These are phyloP conservation scores for Myxozyma udenii DNA, from an alignment of 805 yeast genomes.

Conservation along the genomic window DNA sequence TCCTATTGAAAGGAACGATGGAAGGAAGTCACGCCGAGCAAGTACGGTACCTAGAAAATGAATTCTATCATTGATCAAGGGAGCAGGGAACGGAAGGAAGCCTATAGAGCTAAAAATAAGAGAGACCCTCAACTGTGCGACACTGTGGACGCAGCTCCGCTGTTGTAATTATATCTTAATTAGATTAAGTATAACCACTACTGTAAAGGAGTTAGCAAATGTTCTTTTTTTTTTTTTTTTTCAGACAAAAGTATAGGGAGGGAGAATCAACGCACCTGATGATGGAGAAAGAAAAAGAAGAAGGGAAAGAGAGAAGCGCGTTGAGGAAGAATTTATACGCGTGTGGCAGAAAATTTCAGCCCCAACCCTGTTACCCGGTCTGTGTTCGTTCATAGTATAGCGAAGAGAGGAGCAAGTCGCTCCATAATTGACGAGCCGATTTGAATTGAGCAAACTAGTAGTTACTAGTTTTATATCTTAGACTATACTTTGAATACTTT, in stretches of 20 bases:
- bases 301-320: neutral
- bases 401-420: no score
- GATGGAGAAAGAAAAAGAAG: conserved; percentile 25
- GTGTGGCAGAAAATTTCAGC: no score
- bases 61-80: conserved; percentile 23
- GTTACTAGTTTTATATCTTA: no score
- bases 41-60: conserved; percentile 10
- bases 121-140: conserved; percentile 30
- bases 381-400: no score
- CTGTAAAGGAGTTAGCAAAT: conserved; percentile 22
- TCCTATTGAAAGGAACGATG: conserved; percentile 5
- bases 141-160: conserved; percentile 24
- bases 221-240: neutral
- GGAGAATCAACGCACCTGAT: conserved; percentile 23
- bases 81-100: conserved; percentile 32
- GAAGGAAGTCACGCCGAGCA: conserved; percentile 23
- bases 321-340: neutral
- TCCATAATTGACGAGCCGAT: no score
- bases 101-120: conserved; percentile 19
- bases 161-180: conserved; percentile 27
- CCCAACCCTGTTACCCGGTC: no score
- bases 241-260: neutral
- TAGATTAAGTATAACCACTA: conserved; percentile 31
- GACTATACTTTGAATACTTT: no score
- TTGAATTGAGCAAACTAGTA: no score